Conservation (phyloP, 495 filamentous ascomycete species). For the Neurospora sp. region DNA sequence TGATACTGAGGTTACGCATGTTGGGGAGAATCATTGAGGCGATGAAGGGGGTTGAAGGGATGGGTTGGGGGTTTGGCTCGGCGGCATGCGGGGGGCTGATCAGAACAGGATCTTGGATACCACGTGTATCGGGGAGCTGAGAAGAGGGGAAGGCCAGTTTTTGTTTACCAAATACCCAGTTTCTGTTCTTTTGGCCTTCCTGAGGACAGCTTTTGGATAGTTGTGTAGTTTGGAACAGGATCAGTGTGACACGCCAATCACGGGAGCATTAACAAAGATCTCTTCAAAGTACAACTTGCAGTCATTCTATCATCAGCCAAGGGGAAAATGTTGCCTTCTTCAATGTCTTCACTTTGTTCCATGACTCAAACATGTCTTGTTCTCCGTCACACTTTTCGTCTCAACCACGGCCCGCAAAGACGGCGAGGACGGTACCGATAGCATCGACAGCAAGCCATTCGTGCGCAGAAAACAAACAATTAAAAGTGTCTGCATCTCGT, state of each 20-base stretch:
- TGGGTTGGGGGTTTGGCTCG: too few species aligned
- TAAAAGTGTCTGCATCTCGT: neutral
- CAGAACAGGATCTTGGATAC: neutral
- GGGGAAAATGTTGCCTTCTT: neutral
- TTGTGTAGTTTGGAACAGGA: neutral
- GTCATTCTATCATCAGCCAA: neutral
- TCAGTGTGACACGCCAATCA: neutral
- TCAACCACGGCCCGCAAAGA: neutral
- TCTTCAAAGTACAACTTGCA: neutral
- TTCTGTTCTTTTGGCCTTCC: neutral
- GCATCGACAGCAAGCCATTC: neutral
- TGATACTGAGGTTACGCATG: neutral
- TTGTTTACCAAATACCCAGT: neutral
- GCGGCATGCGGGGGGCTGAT: neutral
- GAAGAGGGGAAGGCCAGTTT: neutral
- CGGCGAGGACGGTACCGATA: neutral
- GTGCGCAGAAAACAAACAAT: neutral
- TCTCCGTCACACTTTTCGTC: neutral
- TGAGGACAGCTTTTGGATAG: neutral
- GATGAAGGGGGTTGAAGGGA: neutral
- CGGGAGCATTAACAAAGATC: neutral
- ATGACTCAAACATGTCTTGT: neutral
- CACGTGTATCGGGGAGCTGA: neutral
- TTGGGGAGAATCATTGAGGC: neutral
- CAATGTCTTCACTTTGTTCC: neutral